A percentile compares a stretch with the other conserved stretches of the same genome.
Evolutionary conservation across 2,329 filamentous ascomycete species (phyloP).

Genomic region (Pyrenochaeta sp.): DNA sequence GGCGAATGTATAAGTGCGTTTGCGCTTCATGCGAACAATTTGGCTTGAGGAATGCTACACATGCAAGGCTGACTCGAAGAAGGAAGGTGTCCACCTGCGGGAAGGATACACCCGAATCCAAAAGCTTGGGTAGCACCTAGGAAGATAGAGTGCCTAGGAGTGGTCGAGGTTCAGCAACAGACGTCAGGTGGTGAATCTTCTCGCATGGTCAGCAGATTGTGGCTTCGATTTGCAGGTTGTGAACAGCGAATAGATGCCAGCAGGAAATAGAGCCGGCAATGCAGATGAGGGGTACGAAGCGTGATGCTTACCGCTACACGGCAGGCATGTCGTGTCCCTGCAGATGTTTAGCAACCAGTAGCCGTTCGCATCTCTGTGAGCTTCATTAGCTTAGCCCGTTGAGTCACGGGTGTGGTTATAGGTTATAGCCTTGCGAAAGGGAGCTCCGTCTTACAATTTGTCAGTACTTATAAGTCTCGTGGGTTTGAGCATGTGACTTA

Average conservation of each 20-base stretch:
- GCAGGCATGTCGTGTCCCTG: slow-evolving; percentile 15
- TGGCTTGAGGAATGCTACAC: not conserved
- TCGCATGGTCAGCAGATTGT: not conserved
- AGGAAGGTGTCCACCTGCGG: slow-evolving; percentile 12
- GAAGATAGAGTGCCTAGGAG: not conserved
- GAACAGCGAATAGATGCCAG: not conserved
- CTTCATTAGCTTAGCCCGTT: slow-evolving; percentile 14
- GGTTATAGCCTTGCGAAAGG: not conserved
- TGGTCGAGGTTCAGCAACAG: not conserved
- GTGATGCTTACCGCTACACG: slow-evolving; percentile 20
- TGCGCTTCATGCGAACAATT: not conserved
- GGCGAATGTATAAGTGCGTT: not conserved
- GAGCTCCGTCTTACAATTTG: slow-evolving; percentile 5
- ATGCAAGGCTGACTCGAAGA: slow-evolving; percentile 19
- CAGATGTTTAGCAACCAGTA: slow-evolving; percentile 3
- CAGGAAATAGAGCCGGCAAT: slow-evolving; percentile 1
- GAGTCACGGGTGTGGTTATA: not conserved
- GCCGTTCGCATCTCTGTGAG: slow-evolving; percentile 11
- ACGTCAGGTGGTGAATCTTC: not conserved
- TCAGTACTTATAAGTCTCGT: not conserved
- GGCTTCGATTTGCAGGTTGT: not conserved
- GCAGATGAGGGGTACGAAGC: slow-evolving; percentile 23
- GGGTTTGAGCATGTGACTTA: not conserved
- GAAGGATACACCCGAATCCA: slow-evolving; percentile 10
- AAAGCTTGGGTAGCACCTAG: slow-evolving; percentile 4